Evolutionary conservation across 352 stramenopile species (phyloP).

Genomic region (Thalassiosira mediterranea): DNA sequence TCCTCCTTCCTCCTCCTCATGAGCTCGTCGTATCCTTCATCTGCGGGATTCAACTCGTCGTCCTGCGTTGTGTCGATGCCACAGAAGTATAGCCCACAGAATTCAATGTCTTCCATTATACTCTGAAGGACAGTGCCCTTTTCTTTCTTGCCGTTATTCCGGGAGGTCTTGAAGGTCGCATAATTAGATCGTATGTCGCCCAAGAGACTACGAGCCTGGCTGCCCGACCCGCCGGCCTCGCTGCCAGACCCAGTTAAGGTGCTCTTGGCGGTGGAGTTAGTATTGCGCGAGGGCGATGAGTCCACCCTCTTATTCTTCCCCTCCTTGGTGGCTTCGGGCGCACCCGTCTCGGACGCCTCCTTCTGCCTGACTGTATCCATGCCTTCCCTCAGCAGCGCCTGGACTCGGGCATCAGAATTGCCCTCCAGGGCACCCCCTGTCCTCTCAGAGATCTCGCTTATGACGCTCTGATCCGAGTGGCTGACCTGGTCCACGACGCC

Average conservation of each 20-base stretch:
- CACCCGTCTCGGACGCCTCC: too few relatives aligned
- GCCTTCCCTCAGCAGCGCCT: conserved; percentile 5
- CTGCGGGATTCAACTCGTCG: neutral
- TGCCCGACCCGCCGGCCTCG: too few relatives aligned
- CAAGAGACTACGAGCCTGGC: too few relatives aligned
- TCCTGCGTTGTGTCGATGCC: conserved; percentile 7
- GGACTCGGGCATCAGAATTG: neutral
- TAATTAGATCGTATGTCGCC: too few relatives aligned
- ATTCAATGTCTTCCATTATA: conserved; percentile 28
- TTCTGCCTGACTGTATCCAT: neutral
- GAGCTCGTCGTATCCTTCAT: neutral
- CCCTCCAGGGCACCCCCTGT: conserved; percentile 4
- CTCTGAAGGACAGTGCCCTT: conserved; percentile 4
- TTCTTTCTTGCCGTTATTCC: neutral
- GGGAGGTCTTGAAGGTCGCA: neutral
- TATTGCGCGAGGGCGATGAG: too few relatives aligned
- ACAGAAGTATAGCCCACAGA: conserved; percentile 36
- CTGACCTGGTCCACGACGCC: too few relatives aligned
- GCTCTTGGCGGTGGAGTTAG: too few relatives aligned
- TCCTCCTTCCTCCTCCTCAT: conserved; percentile 1
- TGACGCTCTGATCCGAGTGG: conserved; percentile 37
- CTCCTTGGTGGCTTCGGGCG: too few relatives aligned
- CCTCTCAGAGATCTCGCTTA: conserved; percentile 36
- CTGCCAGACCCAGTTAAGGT: too few relatives aligned
- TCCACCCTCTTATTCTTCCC: too few relatives aligned